Evolutionary conservation across 1,139 yeast genomes (phyloP).

Genomic region (Suzukiozyma palmioleophila): DNA sequence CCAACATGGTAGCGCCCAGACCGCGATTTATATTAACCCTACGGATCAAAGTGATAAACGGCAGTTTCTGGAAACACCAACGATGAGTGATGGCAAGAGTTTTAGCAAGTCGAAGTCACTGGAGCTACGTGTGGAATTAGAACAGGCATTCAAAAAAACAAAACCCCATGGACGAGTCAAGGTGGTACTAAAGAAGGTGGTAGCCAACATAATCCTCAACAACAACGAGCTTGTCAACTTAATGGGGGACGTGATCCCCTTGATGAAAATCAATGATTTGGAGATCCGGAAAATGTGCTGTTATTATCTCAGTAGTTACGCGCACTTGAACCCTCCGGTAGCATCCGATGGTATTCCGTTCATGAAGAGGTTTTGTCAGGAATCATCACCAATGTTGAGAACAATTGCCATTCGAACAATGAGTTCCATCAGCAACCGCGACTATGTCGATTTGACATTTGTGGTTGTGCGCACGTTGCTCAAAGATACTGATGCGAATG

Average conservation of each 20-base stretch:
- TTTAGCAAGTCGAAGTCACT: conserved; percentile 44
- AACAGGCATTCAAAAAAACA: conserved; percentile 51
- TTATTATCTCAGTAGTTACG: conserved; percentile 58
- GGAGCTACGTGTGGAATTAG: conserved; percentile 54
- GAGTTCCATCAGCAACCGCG: conserved; percentile 52
- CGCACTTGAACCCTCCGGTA: conserved; percentile 49
- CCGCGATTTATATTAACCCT: too few species aligned
- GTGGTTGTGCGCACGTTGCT: conserved; percentile 28
- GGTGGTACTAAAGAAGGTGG: conserved; percentile 64
- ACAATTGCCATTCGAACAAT: conserved; percentile 61
- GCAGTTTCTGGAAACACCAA: too few species aligned
- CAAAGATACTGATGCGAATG: conserved; percentile 52
- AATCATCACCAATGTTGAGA: conserved; percentile 29
- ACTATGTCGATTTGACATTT: conserved; percentile 39
- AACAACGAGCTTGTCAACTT: conserved; percentile 69
- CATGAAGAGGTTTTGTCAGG: conserved; percentile 47
- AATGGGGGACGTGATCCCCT: conserved; percentile 61
- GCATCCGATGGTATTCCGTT: conserved; percentile 55
- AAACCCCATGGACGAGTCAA: conserved; percentile 47
- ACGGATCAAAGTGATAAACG: too few species aligned
- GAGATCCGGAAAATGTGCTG: conserved; percentile 70
- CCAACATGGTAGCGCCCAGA: too few species aligned
- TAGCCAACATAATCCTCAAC: conserved; percentile 82
- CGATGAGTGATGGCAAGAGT: conserved; percentile 42
- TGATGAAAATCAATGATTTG: conserved; percentile 61